Evolutionary conservation across 306 rosid genomes (phyloP), one percentile per base, ranked within the genome.

Genomic region (Hylodesmum podocarpum): DNA sequence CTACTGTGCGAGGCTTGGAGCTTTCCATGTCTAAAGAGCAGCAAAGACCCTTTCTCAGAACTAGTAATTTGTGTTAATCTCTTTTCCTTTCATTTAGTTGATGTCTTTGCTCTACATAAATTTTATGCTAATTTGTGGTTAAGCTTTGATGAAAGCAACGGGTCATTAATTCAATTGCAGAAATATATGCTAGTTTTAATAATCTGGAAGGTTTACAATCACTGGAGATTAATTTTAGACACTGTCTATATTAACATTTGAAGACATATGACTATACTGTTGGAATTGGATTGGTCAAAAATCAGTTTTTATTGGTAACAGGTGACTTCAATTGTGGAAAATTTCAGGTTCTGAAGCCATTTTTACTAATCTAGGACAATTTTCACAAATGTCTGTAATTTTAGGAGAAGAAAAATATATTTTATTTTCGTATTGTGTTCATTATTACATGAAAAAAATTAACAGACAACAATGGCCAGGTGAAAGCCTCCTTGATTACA

Each of bases 1-100:
- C 96, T 4, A 93, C 96, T 43, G 96, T 91, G 37, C 88, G 93
- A 1, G 96, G 96, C 5, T 51, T 91, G 72, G 91, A 91, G 82
- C 89, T 91, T 39, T 89, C 96, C 66, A 87, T 82, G 90, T 68
- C 90, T 8, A 91, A 76, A 73, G 88, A 88, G 85, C 91, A 91
- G 3, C 96, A 88, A 50, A 81, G 80, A 41, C 76, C 19, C 66
- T 46, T n/a, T 37, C 16, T 21, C 22, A 33, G 18, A 33, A n/a
- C 57, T 15, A 31, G 18, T 55, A 12, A 58, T 64, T 36, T 15
- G 21, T n/a, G n/a, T n/a, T n/a, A n/a, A n/a, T n/a, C n/a, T n/a
- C n/a, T n/a, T n/a, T n/a, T 33, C 41, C 37, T 36, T 13, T 15
- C 4, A 39, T 79, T 37, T n/a, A n/a, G n/a, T 7, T 16, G 6